A percentile compares a stretch with the other conserved stretches of the same genome.
These are phyloP conservation scores for Psidium friedrichsthalianum DNA, from an alignment of 345 rosid genomes.

Conservation along the genomic window DNA sequence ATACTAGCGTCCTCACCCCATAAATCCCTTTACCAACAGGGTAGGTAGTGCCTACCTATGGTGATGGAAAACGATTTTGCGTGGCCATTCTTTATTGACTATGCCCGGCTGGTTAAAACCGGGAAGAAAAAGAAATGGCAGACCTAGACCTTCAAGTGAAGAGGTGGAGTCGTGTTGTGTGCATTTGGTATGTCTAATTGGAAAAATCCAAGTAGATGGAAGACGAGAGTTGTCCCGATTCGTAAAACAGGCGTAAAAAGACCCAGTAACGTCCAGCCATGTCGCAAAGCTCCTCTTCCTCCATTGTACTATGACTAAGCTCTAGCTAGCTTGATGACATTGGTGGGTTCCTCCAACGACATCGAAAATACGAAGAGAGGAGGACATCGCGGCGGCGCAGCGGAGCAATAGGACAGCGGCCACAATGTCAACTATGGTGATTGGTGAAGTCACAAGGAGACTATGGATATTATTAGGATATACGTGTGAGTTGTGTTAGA, in stretches of 20 bases:
- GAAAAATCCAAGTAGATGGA: neutral
- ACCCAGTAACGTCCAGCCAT: neutral
- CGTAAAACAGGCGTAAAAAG: neutral
- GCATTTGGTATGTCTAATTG: neutral
- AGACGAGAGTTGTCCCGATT: neutral
- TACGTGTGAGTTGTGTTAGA: no score
- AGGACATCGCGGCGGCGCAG: fast-evolving
- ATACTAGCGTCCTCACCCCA: no score
- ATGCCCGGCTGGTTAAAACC: no score
- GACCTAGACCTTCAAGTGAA: no score
- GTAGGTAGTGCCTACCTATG: no score
- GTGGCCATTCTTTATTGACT: no score
- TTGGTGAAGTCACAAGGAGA: neutral
- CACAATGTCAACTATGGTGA: neutral
- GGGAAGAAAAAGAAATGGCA: no score
- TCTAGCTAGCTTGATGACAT: neutral
- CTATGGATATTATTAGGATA: neutral
- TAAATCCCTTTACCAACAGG: no score
- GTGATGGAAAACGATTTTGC: no score
- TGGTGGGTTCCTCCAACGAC: neutral
- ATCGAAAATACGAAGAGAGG: neutral
- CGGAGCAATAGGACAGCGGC: neutral
- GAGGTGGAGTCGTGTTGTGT: neutral
- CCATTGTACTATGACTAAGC: neutral
- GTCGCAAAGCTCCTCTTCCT: neutral